Percentiles rank a stretch among this genome's conserved stretches.
phyloP scores from a whole-genome alignment of 2,329 filamentous ascomycete genomes.

The Fusarium sp. region DNA sequence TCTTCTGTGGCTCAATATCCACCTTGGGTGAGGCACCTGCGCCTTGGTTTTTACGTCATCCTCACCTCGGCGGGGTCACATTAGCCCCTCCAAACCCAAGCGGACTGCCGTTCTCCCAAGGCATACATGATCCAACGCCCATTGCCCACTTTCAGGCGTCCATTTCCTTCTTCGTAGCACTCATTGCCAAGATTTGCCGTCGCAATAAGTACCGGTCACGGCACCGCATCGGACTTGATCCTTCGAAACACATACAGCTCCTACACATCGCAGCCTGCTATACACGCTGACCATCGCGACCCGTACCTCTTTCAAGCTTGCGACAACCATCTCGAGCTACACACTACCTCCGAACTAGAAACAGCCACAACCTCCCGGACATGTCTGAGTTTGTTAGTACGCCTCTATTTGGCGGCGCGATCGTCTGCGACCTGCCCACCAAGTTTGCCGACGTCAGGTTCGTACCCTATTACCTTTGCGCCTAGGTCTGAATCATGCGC shows the following conservation, averaged over 20 bases:
- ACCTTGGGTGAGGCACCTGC: slow-evolving; percentile 16
- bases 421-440: slow-evolving; percentile 74
- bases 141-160: slow-evolving; percentile 39
- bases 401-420: slow-evolving; percentile 78
- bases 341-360: background rate
- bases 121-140: slow-evolving; percentile 36
- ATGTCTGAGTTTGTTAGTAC: slow-evolving; percentile 69
- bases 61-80: slow-evolving; percentile 25
- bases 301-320: slow-evolving; percentile 9
- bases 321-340: slow-evolving; percentile 1
- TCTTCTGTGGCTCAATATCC: background rate
- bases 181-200: slow-evolving; percentile 26
- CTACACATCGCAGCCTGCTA: background rate
- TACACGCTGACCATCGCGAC: slow-evolving; percentile 8
- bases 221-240: slow-evolving; percentile 7
- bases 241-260: slow-evolving; percentile 9
- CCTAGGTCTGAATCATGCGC: slow-evolving; percentile 6
- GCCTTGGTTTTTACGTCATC: slow-evolving; percentile 40
- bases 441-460: slow-evolving; percentile 81
- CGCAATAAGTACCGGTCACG: slow-evolving; percentile 12
- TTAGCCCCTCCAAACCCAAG: slow-evolving; percentile 40
- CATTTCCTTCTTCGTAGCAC: slow-evolving; percentile 22
- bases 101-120: slow-evolving; percentile 11
- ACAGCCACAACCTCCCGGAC: slow-evolving; percentile 18
- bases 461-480: slow-evolving; percentile 15